Conservation (phyloP, 208 protist genomes). For the Crithidia bombi region DNA sequence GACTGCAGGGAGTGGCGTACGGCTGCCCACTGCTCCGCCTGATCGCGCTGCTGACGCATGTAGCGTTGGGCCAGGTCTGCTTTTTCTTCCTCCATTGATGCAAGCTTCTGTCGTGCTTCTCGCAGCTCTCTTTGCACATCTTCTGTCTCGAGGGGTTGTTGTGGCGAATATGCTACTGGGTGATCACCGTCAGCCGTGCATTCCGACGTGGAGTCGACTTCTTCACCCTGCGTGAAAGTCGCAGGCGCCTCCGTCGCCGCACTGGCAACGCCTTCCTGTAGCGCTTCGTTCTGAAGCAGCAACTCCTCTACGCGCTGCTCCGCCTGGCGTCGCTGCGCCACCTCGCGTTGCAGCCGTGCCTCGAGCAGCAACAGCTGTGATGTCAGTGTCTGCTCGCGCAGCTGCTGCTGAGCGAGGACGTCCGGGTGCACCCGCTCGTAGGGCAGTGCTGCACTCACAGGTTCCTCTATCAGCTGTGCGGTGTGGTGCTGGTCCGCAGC, state of each 20-base stretch:
- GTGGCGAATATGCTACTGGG: background rate
- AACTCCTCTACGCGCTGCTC: constrained; percentile 13
- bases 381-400: constrained; percentile 20
- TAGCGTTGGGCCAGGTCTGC: background rate
- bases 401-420: constrained; percentile 24
- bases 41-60: background rate
- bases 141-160: too few relatives aligned
- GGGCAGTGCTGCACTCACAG: background rate
- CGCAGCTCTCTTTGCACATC: constrained; percentile 6
- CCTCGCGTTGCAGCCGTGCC: constrained; percentile 10
- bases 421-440: constrained; percentile 16
- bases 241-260: background rate
- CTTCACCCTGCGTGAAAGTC: background rate
- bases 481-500: too few relatives aligned
- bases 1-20: background rate
- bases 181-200: background rate
- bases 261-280: background rate
- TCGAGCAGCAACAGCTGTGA: constrained; percentile 22
- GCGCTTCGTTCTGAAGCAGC: constrained; percentile 4
- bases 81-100: constrained; percentile 10
- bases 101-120: background rate
- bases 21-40: constrained; percentile 10
- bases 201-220: background rate
- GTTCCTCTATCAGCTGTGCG: too few relatives aligned
- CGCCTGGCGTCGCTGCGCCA: constrained; percentile 3